A percentile compares a stretch with the other conserved stretches of the same genome.
phyloP scores from a whole-genome alignment of 2,329 filamentous ascomycete species.

The Colletotrichum orbiculare region DNA sequence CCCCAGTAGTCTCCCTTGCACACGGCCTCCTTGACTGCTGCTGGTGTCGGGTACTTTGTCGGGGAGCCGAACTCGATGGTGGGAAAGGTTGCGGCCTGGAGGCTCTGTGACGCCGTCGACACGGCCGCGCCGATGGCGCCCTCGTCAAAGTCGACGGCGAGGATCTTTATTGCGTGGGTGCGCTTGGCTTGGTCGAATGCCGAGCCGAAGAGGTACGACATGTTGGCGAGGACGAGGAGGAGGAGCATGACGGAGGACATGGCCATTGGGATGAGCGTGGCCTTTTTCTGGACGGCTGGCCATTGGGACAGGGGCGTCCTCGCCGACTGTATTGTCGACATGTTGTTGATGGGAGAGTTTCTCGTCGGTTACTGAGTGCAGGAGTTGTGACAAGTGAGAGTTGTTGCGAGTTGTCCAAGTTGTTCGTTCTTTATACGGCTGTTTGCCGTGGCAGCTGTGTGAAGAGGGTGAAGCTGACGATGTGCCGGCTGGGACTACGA shows the following conservation, averaged over 20 bases:
- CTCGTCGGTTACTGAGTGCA: background rate
- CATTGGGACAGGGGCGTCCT: slow-evolving; percentile 24
- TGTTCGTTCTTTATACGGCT: no score
- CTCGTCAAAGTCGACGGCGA: slow-evolving; percentile 47
- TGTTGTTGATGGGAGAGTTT: background rate
- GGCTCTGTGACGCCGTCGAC: slow-evolving; percentile 44
- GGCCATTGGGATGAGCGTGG: slow-evolving; percentile 12
- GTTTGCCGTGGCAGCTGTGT: background rate
- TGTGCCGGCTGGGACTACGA: background rate
- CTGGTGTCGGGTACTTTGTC: slow-evolving; percentile 42
- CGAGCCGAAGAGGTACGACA: slow-evolving; percentile 48
- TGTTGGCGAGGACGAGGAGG: slow-evolving; percentile 22
- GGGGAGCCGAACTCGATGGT: slow-evolving; percentile 43
- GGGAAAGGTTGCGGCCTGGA: slow-evolving; percentile 46
- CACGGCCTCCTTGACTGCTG: slow-evolving; percentile 45
- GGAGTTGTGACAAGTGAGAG: background rate
- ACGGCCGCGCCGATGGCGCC: slow-evolving; percentile 47
- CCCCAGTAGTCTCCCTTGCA: slow-evolving; percentile 52
- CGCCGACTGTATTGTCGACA: slow-evolving; percentile 10
- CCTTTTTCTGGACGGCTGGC: slow-evolving; percentile 12
- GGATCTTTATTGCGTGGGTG: slow-evolving; percentile 42
- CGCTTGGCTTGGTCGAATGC: slow-evolving; percentile 41
- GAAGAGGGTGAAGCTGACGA: background rate
- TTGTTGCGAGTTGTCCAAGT: background rate
- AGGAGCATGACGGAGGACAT: slow-evolving; percentile 21